phyloP scores from a whole-genome alignment of 208 protist species.

The Crithidia fasciculata region DNA sequence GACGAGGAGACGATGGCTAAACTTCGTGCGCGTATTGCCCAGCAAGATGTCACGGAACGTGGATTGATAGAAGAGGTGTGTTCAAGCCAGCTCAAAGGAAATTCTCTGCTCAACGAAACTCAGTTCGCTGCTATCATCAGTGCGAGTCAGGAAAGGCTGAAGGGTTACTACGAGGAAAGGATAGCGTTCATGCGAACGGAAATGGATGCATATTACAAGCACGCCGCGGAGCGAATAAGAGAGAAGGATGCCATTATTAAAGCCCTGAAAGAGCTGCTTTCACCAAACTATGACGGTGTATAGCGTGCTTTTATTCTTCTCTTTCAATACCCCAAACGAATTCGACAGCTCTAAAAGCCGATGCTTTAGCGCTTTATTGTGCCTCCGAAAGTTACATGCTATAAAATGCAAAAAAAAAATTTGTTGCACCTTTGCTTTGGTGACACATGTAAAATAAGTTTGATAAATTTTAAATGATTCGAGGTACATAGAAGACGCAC shows the following conservation, averaged over 20 bases:
- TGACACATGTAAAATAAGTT: no score
- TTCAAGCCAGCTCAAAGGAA: background rate
- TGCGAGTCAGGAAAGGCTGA: slow-evolving; percentile 14
- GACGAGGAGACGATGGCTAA: slow-evolving; percentile 22
- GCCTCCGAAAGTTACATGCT: no score
- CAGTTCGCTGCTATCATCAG: slow-evolving; percentile 29
- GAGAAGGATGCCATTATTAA: slow-evolving; percentile 32
- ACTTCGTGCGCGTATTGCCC: slow-evolving; percentile 4
- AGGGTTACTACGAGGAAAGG: slow-evolving; percentile 23
- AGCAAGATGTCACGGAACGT: slow-evolving; percentile 8
- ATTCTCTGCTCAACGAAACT: slow-evolving; percentile 7
- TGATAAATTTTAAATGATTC: no score
- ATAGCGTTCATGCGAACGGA: slow-evolving; percentile 27
- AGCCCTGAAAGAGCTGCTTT: slow-evolving; percentile 14
- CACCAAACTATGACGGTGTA: background rate
- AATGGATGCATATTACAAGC: slow-evolving; percentile 18
- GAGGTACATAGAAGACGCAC: no score
- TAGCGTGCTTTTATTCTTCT: background rate
- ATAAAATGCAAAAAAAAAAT: no score
- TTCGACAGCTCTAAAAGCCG: no score
- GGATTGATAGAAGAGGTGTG: slow-evolving; percentile 2
- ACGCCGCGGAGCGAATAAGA: slow-evolving; percentile 17
- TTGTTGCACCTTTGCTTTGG: no score
- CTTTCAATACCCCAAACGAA: no score
- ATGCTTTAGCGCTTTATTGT: no score